Evolutionary conservation across 257 asterid species (phyloP).

Genomic region (Solanum pimpinellifolium): DNA sequence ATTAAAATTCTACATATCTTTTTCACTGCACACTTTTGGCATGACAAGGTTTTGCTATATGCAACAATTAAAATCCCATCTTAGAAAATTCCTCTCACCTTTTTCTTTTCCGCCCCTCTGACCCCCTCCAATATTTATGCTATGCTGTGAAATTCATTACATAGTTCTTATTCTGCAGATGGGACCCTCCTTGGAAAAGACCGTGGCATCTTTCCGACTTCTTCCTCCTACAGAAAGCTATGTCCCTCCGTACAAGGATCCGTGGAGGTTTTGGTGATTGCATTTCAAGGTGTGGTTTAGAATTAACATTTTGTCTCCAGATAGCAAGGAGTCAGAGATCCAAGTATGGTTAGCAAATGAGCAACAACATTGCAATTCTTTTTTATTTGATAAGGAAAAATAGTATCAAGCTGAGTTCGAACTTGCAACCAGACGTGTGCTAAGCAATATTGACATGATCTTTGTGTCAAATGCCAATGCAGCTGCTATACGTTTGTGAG

Average conservation of each 20-base stretch:
- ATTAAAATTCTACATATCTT: background rate
- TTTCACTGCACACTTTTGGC: background rate
- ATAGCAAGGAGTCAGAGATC: background rate
- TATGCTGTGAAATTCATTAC: background rate
- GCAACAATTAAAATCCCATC: background rate
- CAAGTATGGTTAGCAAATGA: background rate
- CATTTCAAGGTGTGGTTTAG: background rate
- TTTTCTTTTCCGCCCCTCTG: background rate
- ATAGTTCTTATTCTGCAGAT: constrained; percentile 39
- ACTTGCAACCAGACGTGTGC: background rate
- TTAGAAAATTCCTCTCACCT: background rate
- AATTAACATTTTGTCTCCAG: background rate
- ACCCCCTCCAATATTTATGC: background rate
- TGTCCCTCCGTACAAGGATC: constrained; percentile 93
- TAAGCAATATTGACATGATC: background rate
- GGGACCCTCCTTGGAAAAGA: constrained; percentile 66
- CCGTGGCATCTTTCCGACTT: constrained; percentile 74
- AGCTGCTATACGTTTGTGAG: background rate
- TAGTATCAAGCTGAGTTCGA: background rate
- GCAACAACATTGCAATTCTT: background rate
- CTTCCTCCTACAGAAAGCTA: constrained; percentile 78
- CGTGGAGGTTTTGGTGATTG: constrained; percentile 68
- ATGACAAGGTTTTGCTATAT: background rate
- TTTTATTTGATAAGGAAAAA: background rate
- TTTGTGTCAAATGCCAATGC: background rate